A percentile compares a stretch with the other conserved stretches of the same genome.
phyloP scores from a whole-genome alignment of 345 rosid genomes.

The Cochlearia excelsa region DNA sequence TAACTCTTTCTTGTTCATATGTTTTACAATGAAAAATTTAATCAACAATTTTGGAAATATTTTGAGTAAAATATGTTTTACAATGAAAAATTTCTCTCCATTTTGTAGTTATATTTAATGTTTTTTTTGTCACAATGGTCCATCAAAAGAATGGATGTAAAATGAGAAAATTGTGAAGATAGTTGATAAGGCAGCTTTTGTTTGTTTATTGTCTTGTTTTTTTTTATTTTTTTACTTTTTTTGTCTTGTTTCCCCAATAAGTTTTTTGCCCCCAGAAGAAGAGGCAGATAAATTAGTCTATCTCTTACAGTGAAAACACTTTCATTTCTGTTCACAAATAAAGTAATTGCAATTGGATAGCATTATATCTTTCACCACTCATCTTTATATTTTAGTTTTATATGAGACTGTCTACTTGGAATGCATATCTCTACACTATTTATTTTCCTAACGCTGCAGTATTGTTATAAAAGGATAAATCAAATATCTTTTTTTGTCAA shows the following conservation, averaged over 20 bases:
- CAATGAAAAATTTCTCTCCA: neutral
- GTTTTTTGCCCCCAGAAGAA: constrained; percentile 31
- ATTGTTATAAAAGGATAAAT: no score
- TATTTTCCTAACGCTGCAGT: no score
- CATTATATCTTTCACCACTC: constrained; percentile 31
- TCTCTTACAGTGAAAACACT: constrained; percentile 47
- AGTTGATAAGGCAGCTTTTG: constrained; percentile 31
- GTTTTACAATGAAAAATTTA: no score
- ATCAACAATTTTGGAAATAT: neutral
- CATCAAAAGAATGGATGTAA: constrained; percentile 9
- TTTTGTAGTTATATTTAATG: constrained; percentile 19
- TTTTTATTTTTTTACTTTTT: neutral
- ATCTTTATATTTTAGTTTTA: neutral
- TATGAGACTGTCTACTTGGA: constrained; percentile 17
- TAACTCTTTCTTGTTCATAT: no score
- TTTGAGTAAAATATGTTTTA: neutral
- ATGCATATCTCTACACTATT: constrained; percentile 10
- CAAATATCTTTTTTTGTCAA: no score
- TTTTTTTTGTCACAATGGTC: constrained; percentile 17
- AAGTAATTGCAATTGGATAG: constrained; percentile 58
- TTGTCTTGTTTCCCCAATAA: constrained; percentile 14
- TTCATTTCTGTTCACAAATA: constrained; percentile 44
- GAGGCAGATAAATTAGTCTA: constrained; percentile 36
- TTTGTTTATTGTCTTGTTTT: neutral
- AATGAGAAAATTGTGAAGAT: constrained; percentile 18